phyloP scores from a whole-genome alignment of 1,139 yeast species.

The Spathaspora sp. region DNA sequence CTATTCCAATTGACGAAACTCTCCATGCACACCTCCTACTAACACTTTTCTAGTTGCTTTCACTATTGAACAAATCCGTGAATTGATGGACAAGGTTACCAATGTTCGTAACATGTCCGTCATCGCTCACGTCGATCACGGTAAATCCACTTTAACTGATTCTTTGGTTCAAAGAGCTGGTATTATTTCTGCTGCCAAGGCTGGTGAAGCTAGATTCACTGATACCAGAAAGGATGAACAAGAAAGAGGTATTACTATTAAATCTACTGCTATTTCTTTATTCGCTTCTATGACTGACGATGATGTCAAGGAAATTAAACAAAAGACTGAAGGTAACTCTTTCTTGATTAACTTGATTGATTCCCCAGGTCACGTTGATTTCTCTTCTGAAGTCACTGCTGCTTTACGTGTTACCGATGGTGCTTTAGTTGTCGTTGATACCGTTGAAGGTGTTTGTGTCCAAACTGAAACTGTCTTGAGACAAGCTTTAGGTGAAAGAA shows the following conservation, averaged over 20 bases:
- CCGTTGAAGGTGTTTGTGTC: slow-evolving; percentile 99
- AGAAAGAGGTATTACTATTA: slow-evolving; percentile 99
- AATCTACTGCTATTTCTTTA: slow-evolving; percentile 98
- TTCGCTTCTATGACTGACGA: slow-evolving; percentile 88
- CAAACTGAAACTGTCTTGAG: slow-evolving; percentile 99
- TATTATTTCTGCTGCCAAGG: slow-evolving; percentile 99
- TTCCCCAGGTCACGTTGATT: slow-evolving; percentile 99
- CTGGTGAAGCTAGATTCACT: slow-evolving; percentile 99
- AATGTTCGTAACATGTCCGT: slow-evolving; percentile 99
- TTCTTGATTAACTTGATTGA: slow-evolving; percentile 98
- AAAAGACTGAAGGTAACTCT: slow-evolving; percentile 91
- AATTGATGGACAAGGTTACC: slow-evolving; percentile 98
- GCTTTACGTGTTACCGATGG: slow-evolving; percentile 99
- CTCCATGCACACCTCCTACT: slow-evolving; percentile 5
- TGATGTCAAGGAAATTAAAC: slow-evolving; percentile 92
- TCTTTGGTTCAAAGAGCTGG: slow-evolving; percentile 99
- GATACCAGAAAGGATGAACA: slow-evolving; percentile 99
- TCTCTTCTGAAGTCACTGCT: slow-evolving; percentile 99
- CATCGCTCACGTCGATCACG: slow-evolving; percentile 99
- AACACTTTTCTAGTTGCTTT: slow-evolving; percentile 55
- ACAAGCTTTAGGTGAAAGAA: slow-evolving; percentile 99
- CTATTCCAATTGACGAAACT: neutral
- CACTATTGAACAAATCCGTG: slow-evolving; percentile 94
- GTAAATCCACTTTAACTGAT: slow-evolving; percentile 98
- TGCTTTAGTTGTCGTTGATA: slow-evolving; percentile 99